Conservation (phyloP, 805 yeast genomes). For the Lipomyces orientalis region DNA sequence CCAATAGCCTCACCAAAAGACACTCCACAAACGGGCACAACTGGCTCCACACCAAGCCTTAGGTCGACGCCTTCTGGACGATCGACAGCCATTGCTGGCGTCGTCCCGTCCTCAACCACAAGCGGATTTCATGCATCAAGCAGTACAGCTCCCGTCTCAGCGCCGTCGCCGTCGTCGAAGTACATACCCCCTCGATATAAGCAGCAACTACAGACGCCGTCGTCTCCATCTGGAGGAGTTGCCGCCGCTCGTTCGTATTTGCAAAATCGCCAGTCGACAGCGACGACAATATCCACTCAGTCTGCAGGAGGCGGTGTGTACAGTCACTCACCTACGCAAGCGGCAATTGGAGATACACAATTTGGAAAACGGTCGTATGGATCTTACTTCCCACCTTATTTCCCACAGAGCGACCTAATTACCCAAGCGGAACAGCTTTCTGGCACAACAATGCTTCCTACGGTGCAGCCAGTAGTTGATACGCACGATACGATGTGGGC, state of each 20-base stretch:
- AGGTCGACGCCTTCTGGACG: neutral
- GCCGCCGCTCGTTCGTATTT: neutral
- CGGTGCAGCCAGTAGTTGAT: conserved; percentile 45
- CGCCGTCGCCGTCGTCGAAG: conserved; percentile 4
- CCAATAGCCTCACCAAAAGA: neutral
- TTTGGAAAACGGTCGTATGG: neutral
- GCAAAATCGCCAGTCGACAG: conserved; percentile 9
- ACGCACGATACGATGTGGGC: conserved; percentile 83
- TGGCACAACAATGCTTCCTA: conserved; percentile 18
- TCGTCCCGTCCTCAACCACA: neutral
- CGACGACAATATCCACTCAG: conserved; percentile 6
- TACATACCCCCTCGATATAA: neutral
- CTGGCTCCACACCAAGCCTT: neutral
- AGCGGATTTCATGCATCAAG: neutral
- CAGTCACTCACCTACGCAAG: conserved; percentile 5
- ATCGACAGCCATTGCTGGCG: neutral
- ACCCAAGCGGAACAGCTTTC: conserved; percentile 17
- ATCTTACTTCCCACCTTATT: conserved; percentile 11
- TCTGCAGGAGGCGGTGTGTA: conserved; percentile 9
- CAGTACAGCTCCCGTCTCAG: neutral
- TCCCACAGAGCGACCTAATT: conserved; percentile 18
- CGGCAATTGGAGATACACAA: conserved; percentile 4
- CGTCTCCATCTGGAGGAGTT: neutral
- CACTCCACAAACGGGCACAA: neutral
- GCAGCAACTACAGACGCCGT: neutral